A percentile compares a stretch with the other conserved stretches of the same genome.
These are phyloP conservation scores for Fusarium beomiforme DNA, from an alignment of 2,329 filamentous ascomycete genomes.

Conservation along the genomic window DNA sequence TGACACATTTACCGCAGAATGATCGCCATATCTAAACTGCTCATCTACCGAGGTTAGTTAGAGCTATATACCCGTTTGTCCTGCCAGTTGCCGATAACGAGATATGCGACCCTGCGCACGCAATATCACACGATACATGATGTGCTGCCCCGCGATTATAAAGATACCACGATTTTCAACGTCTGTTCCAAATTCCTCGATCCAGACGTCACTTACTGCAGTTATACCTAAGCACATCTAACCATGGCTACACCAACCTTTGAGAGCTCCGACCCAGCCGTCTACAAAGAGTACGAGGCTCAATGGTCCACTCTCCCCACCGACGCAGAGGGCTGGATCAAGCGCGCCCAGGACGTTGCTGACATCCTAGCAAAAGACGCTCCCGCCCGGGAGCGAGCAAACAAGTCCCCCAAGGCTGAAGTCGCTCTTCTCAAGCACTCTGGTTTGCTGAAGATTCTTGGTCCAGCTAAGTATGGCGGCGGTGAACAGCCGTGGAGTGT, in stretches of 20 bases:
- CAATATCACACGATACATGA: background rate
- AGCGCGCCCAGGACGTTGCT: slow-evolving; percentile 38
- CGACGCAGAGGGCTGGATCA: slow-evolving; percentile 49
- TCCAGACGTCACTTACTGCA: background rate
- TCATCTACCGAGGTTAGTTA: background rate
- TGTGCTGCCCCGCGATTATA: background rate
- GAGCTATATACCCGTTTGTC: background rate
- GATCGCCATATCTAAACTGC: background rate
- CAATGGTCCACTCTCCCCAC: slow-evolving; percentile 50
- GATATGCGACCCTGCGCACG: background rate
- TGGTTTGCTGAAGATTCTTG: slow-evolving; percentile 52
- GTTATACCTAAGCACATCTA: background rate
- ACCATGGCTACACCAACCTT: slow-evolving; percentile 6
- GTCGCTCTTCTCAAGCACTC: slow-evolving; percentile 54
- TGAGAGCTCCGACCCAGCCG: slow-evolving; percentile 47
- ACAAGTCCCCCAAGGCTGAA: slow-evolving; percentile 54
- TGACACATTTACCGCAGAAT: background rate
- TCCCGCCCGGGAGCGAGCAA: slow-evolving; percentile 49
- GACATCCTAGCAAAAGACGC: slow-evolving; percentile 8
- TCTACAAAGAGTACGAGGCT: slow-evolving; percentile 50
- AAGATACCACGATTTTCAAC: background rate
- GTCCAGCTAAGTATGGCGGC: slow-evolving; percentile 54
- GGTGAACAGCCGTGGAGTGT: slow-evolving; percentile 58
- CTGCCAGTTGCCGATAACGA: background rate
- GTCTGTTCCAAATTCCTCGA: rapidly evolving